phyloP scores from a whole-genome alignment of 352 stramenopile species.

The Phytophthora fragariaefolia region DNA sequence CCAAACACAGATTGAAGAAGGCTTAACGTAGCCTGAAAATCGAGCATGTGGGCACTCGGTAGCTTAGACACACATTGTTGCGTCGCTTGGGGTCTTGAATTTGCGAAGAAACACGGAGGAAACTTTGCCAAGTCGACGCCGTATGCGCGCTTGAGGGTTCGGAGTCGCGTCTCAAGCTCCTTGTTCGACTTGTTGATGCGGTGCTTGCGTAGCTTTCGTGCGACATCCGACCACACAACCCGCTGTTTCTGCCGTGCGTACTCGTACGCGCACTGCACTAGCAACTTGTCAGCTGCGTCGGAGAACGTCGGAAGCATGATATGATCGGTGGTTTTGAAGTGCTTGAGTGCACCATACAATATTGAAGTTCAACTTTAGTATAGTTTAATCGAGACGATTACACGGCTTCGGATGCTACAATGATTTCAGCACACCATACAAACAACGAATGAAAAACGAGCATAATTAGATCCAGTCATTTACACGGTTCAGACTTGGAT shows the following conservation, averaged over 20 bases:
- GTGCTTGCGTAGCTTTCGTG: background rate
- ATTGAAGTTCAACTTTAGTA: background rate
- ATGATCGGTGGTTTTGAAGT: too few relatives aligned
- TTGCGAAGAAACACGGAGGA: background rate
- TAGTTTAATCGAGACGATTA: slow-evolving; percentile 18
- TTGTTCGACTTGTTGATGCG: slow-evolving; percentile 11
- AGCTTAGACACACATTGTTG: too few relatives aligned
- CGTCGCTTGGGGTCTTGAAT: too few relatives aligned
- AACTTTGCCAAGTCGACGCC: slow-evolving; percentile 6
- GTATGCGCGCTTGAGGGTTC: slow-evolving; percentile 14
- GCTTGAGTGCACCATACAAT: background rate
- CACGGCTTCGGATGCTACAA: background rate
- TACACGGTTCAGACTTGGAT: background rate
- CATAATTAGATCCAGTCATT: background rate
- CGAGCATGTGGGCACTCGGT: background rate
- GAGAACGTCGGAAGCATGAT: slow-evolving; percentile 16
- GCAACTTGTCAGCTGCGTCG: slow-evolving; percentile 9
- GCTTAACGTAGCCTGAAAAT: background rate
- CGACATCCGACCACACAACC: slow-evolving; percentile 9
- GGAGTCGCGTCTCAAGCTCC: slow-evolving; percentile 10
- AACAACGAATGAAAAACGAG: background rate
- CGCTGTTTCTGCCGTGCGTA: slow-evolving; percentile 6
- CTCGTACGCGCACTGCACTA: slow-evolving; percentile 6
- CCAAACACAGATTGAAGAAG: slow-evolving; percentile 9
- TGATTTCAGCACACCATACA: background rate